Conservation (phyloP, 2,329 filamentous ascomycete species). For the Hypoxylon sp. region DNA sequence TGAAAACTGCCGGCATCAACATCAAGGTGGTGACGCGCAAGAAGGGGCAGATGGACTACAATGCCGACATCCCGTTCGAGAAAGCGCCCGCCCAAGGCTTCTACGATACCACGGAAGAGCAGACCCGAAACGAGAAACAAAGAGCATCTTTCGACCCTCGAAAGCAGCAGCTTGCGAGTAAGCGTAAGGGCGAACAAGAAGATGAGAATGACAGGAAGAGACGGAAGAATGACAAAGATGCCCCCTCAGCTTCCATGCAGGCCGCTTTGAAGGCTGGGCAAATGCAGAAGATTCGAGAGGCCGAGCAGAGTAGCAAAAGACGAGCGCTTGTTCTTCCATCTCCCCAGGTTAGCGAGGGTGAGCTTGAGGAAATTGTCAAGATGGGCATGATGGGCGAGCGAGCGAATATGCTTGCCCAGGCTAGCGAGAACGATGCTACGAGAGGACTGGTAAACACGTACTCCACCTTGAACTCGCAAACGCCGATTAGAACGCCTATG, state of each 20-base stretch:
- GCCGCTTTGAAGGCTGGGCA: slow-evolving; percentile 94
- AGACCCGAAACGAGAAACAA: slow-evolving; percentile 83
- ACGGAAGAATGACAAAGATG: slow-evolving; percentile 88
- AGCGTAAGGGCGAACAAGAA: slow-evolving; percentile 92
- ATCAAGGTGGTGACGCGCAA: slow-evolving; percentile 94
- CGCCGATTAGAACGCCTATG: slow-evolving; percentile 91
- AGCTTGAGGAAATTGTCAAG: slow-evolving; percentile 98
- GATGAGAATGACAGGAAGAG: slow-evolving; percentile 85
- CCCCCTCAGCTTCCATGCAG: slow-evolving; percentile 81
- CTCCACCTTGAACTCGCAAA: slow-evolving; percentile 80
- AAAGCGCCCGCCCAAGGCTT: slow-evolving; percentile 91
- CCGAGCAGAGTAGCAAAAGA: slow-evolving; percentile 95
- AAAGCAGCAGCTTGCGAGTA: slow-evolving; percentile 90
- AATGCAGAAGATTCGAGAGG: slow-evolving; percentile 93
- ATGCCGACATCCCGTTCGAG: slow-evolving; percentile 98
- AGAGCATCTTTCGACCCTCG: slow-evolving; percentile 89
- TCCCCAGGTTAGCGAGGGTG: slow-evolving; percentile 91
- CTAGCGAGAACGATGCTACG: slow-evolving; percentile 86
- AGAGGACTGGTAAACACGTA: slow-evolving; percentile 91
- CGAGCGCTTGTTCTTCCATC: slow-evolving; percentile 84
- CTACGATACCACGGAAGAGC: slow-evolving; percentile 91
- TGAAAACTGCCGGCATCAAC: slow-evolving; percentile 98
- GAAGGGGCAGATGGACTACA: slow-evolving; percentile 99
- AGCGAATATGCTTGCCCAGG: slow-evolving; percentile 79
- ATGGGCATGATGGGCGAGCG: slow-evolving; percentile 95